phyloP scores from a whole-genome alignment of 2,329 filamentous ascomycete species.

The Penicillium freii region DNA sequence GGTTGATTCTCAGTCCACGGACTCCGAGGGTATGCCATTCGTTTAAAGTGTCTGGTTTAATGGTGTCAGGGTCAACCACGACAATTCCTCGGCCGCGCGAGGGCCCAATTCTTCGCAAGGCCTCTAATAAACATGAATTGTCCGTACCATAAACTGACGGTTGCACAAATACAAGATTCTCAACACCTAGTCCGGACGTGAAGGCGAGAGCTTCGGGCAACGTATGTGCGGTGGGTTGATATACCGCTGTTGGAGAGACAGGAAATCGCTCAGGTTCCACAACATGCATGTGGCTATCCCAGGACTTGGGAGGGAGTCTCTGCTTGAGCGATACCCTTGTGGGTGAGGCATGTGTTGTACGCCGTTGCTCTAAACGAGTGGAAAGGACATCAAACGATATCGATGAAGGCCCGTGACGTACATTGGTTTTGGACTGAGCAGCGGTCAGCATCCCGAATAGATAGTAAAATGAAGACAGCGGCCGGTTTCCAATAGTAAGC shows the following conservation, averaged over 20 bases:
- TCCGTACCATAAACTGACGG: conserved; percentile 62
- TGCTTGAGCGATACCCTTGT: conserved; percentile 18
- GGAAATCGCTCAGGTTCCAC: conserved; percentile 55
- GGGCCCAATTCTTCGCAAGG: conserved; percentile 51
- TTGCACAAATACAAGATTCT: conserved; percentile 60
- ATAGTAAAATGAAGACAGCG: background rate
- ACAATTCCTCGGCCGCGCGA: conserved; percentile 56
- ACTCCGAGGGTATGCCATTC: conserved; percentile 59
- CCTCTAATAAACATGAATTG: conserved; percentile 59
- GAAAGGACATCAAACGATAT: conserved; percentile 17
- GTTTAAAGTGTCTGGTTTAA: conserved; percentile 41
- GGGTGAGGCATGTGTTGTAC: conserved; percentile 12
- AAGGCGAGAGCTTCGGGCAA: conserved; percentile 54
- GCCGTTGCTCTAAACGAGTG: conserved; percentile 9
- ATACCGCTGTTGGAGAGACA: conserved; percentile 50
- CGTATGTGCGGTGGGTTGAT: conserved; percentile 52
- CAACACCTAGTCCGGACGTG: conserved; percentile 51
- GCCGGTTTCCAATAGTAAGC: background rate
- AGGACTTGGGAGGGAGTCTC: conserved; percentile 42
- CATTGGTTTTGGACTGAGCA: conserved; percentile 21
- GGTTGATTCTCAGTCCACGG: conserved; percentile 59
- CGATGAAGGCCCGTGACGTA: conserved; percentile 15
- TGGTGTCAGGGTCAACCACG: conserved; percentile 51
- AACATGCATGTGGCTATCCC: conserved; percentile 66
- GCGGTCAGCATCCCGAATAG: conserved; percentile 27